These are phyloP conservation scores for Chytridiales sp. DNA, from an alignment of 371 early-diverging fungal species.

Conservation along the genomic window DNA sequence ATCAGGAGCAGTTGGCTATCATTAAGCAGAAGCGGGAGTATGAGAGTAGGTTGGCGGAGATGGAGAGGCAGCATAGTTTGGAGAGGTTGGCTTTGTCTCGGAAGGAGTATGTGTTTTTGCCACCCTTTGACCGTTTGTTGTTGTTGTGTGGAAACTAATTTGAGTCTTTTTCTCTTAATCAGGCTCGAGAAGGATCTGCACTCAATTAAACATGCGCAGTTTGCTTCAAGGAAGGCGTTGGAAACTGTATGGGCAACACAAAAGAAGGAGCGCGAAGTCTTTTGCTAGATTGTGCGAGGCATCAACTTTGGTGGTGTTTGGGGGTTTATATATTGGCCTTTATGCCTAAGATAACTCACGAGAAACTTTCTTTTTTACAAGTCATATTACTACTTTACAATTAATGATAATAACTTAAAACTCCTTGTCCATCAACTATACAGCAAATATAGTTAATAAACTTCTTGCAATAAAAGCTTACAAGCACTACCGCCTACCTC, in stretches of 20 bases:
- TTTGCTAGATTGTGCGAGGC: no score
- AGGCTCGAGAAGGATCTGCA: conserved; percentile 45
- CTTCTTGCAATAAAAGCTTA: no score
- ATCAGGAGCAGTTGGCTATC: conserved; percentile 47
- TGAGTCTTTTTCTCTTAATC: background rate
- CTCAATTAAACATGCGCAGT: conserved; percentile 32
- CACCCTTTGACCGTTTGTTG: no score
- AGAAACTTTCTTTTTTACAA: no score
- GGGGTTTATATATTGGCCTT: no score
- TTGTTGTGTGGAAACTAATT: background rate
- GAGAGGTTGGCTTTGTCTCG: conserved; percentile 32
- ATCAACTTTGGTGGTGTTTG: no score
- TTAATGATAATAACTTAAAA: no score
- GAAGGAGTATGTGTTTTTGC: conserved; percentile 40
- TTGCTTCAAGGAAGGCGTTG: conserved; percentile 27
- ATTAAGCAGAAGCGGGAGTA: conserved; percentile 39
- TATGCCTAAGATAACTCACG: no score
- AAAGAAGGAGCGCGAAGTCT: conserved; percentile 11
- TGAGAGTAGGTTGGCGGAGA: conserved; percentile 34
- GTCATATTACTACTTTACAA: no score
- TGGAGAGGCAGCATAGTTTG: conserved; percentile 32
- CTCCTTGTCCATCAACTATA: no score
- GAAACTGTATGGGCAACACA: conserved; percentile 40
- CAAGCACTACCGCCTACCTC: no score
- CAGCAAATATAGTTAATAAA: no score